Evolutionary conservation across 2,329 filamentous ascomycete species (phyloP), one percentile per base, ranked within the genome.

Genomic region (Epichloe bromicola): DNA sequence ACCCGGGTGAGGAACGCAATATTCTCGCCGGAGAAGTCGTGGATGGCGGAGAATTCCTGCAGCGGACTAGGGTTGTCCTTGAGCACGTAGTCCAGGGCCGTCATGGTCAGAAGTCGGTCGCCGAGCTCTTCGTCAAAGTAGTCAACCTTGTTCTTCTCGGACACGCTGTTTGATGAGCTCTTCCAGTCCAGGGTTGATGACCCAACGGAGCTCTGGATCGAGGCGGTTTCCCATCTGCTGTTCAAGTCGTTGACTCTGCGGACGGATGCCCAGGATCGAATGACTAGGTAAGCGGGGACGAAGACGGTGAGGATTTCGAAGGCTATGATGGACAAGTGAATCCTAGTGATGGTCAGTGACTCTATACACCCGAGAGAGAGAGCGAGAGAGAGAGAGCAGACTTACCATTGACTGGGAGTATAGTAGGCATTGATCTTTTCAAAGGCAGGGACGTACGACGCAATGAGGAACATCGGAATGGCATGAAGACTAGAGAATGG

Each of bases 11-110:
- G 67, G 61, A 85, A 85, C 37, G 80, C 74, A 56, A 85, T 80
- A 60, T 86, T 86, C 62, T 86, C 82, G 11, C 80, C 82, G 0
- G 81, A 84, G 59, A 86, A 85, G 56, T 86, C 82, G 40, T 75
- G 72, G 0, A 76, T 68, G 0, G 81, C 81, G 0, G 82, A 81
- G 61, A 83, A 86, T 46, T 78, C 66, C 51, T 82, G 78, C 0
- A 86, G 70, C 0, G 78, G 76, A 2, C 71, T 68, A 0, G 79
- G 75, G 59, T 83, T 80, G 47, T 73, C 69, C 46, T 71, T 67
- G 0, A 86, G 69, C 10, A 78, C 75, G 51, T 76, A 70, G 54
- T 85, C 80, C 3, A 85, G 71, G 0, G 80, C 78, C 30, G 71
- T 68, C 75, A 83, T 81, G 46, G 76, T 78, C 42, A 76, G 68